Percentiles rank a stretch among this genome's conserved stretches.
Conservation (phyloP, 2,329 filamentous ascomycete species). For the Alternaria rosae region DNA sequence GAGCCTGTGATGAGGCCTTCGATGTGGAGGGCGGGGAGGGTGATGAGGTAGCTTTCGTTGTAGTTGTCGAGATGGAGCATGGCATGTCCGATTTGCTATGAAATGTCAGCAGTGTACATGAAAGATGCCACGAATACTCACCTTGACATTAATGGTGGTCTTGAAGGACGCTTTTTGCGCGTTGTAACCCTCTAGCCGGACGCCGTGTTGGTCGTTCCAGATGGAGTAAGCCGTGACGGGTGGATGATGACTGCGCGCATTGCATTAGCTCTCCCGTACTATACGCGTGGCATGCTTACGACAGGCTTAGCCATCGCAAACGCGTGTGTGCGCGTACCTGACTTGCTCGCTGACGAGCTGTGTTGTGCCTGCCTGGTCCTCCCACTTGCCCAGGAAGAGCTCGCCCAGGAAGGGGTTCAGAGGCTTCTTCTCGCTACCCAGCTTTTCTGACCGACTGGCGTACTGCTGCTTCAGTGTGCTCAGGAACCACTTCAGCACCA, state of each 20-base stretch:
- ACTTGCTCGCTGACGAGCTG: conserved; percentile 94
- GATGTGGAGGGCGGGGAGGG: conserved; percentile 88
- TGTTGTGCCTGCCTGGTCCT: conserved; percentile 80
- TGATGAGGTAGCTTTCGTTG: conserved; percentile 85
- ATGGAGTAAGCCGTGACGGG: conserved; percentile 95
- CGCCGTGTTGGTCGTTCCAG: conserved; percentile 82
- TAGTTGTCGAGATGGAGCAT: conserved; percentile 74
- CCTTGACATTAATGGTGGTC: conserved; percentile 89
- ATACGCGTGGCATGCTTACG: neutral
- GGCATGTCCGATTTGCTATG: conserved; percentile 82
- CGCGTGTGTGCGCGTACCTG: conserved; percentile 57
- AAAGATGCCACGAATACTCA: neutral
- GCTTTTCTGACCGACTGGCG: conserved; percentile 75
- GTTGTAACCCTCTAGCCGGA: conserved; percentile 83
- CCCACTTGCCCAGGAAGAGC: conserved; percentile 91
- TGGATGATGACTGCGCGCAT: conserved; percentile 74
- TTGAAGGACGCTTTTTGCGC: conserved; percentile 96
- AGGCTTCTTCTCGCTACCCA: conserved; percentile 96
- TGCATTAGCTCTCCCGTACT: conserved; percentile 14
- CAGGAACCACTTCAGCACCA: conserved; percentile 97
- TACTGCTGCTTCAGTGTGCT: conserved; percentile 91
- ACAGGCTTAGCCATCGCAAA: neutral
- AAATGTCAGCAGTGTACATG: conserved; percentile 4
- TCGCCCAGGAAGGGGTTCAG: conserved; percentile 96
- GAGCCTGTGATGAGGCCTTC: conserved; percentile 87